A percentile compares a stretch with the other conserved stretches of the same genome.
These are phyloP conservation scores for Eudorina sp. DNA, from an alignment of 139 green algal genomes.

Conservation along the genomic window DNA sequence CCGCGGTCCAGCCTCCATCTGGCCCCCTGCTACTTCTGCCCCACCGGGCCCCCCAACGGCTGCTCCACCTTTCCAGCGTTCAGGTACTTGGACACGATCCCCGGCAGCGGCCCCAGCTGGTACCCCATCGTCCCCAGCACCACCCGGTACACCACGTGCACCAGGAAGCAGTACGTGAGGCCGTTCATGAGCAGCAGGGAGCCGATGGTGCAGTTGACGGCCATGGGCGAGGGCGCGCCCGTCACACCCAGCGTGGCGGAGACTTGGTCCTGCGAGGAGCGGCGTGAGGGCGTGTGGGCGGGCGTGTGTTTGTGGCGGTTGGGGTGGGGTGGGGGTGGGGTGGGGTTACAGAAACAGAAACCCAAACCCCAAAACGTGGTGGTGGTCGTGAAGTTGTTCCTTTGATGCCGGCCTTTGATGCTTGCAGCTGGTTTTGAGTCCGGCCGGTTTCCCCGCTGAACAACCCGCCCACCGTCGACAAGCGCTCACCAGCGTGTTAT, in stretches of 20 bases:
- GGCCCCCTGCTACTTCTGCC: no score
- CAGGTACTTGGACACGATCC: conserved; percentile 63
- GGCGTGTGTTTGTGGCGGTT: no score
- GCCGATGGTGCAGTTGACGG: conserved; percentile 71
- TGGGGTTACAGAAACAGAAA: no score
- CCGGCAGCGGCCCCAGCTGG: conserved; percentile 62
- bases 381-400: not conserved
- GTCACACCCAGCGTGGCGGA: conserved; percentile 63
- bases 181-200: conserved; percentile 79
- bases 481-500: conserved; percentile 77
- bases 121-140: conserved; percentile 74
- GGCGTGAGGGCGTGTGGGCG: no score
- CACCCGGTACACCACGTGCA: conserved; percentile 79
- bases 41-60: not conserved
- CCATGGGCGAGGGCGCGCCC: conserved; percentile 67
- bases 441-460: not conserved
- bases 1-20: no score
- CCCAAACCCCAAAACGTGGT: no score
- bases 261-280: conserved; percentile 73
- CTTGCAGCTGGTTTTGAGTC: not conserved
- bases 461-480: no score
- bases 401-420: not conserved
- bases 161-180: conserved; percentile 75
- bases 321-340: no score
- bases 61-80: conserved; percentile 49